These are phyloP conservation scores for Stromatinia cepivora DNA, from an alignment of 2,329 filamentous ascomycete genomes.

Conservation along the genomic window DNA sequence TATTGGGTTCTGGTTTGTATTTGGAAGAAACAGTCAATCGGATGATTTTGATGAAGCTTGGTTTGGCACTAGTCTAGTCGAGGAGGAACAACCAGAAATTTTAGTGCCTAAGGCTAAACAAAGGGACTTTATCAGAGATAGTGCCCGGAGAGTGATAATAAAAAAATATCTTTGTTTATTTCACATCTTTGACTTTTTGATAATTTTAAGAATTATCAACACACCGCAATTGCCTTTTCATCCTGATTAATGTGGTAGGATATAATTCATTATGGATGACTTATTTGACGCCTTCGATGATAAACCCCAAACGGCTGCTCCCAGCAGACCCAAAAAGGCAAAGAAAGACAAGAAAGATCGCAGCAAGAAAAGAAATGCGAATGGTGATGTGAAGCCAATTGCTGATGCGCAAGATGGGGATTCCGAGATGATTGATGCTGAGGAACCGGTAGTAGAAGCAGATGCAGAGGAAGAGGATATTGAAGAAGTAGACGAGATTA, in stretches of 20 bases:
- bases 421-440: conserved; percentile 57
- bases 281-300: conserved; percentile 83
- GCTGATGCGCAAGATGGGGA: conserved; percentile 60
- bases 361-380: conserved; percentile 84
- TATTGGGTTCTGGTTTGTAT: conserved; percentile 27
- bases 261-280: conserved; percentile 63
- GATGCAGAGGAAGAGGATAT: conserved; percentile 29
- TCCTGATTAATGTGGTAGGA: background rate
- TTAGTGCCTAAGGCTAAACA: conserved; percentile 15
- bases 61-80: conserved; percentile 21
- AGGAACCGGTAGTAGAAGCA: conserved; percentile 24
- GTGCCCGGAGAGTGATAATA: conserved; percentile 13
- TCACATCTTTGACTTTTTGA: conserved; percentile 18
- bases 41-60: conserved; percentile 31
- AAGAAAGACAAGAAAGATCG: conserved; percentile 56
- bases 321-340: conserved; percentile 40
- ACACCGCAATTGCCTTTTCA: background rate
- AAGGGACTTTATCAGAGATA: conserved; percentile 13
- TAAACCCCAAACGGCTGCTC: conserved; percentile 51
- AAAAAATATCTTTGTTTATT: conserved; percentile 20
- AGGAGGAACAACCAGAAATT: background rate
- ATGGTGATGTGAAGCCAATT: conserved; percentile 69
- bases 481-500: conserved; percentile 45
- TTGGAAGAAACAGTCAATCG: conserved; percentile 24
- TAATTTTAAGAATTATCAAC: conserved; percentile 6